Evolutionary conservation across 805 yeast species (phyloP).

Genomic region (Nakazawaea anatomiae): DNA sequence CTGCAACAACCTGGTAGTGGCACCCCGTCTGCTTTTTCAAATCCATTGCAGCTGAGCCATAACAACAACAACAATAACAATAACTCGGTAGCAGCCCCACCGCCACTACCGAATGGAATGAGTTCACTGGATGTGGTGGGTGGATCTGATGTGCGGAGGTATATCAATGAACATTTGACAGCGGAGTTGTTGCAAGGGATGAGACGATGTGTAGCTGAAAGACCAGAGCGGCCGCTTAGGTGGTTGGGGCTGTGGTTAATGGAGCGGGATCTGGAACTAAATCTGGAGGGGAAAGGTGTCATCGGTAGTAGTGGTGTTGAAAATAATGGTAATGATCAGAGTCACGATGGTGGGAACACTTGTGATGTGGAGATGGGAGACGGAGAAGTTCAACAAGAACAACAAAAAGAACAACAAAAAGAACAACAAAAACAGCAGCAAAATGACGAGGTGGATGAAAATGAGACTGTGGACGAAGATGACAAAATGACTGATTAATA

Average conservation of each 20-base stretch:
- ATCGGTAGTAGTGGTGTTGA: too few species aligned
- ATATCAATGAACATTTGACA: slow-evolving; percentile 43
- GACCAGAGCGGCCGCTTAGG: slow-evolving; percentile 34
- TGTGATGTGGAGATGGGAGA: neutral
- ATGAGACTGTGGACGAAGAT: neutral
- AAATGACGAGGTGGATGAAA: neutral
- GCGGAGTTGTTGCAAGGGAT: slow-evolving; percentile 38
- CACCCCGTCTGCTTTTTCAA: too few species aligned
- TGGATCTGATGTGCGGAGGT: slow-evolving; percentile 45
- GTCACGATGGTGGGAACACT: neutral
- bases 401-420: neutral
- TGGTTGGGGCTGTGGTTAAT: slow-evolving; percentile 35
- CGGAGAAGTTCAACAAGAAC: neutral
- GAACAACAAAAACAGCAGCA: neutral
- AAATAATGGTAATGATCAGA: too few species aligned
- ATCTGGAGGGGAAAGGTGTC: neutral
- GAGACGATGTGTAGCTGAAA: slow-evolving; percentile 24
- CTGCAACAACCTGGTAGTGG: too few species aligned
- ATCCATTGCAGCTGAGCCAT: too few species aligned
- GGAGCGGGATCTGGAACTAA: slow-evolving; percentile 7
- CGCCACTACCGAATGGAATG: slow-evolving; percentile 8
- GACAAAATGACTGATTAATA: neutral
- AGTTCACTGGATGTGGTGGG: slow-evolving; percentile 38
- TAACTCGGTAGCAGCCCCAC: neutral
- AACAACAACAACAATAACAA: neutral